phyloP scores from a whole-genome alignment of 257 asterid genomes.

The Solanum neorickii region DNA sequence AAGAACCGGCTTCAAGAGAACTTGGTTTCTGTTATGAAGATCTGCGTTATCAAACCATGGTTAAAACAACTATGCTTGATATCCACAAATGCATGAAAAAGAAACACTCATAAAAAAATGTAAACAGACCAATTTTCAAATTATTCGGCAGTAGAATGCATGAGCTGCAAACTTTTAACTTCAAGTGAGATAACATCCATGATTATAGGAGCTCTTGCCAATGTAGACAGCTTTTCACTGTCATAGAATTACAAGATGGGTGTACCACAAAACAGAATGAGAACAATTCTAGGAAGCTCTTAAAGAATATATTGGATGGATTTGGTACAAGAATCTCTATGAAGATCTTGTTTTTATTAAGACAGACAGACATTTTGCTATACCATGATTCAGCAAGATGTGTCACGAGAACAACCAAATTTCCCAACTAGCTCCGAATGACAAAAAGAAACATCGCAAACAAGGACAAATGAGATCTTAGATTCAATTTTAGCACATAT shows the following conservation, averaged over 20 bases:
- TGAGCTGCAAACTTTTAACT: not conserved
- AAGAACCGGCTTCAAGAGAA: slow-evolving; percentile 66
- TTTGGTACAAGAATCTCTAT: not conserved
- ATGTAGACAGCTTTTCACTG: not conserved
- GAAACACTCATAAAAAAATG: not conserved
- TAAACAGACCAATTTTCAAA: not conserved
- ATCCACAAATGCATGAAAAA: not conserved
- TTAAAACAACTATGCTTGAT: not conserved
- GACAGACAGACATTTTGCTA: not conserved
- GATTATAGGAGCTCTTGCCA: not conserved
- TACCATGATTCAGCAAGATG: not conserved
- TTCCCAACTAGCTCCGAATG: not conserved
- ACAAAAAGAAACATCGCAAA: no score
- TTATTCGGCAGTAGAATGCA: not conserved
- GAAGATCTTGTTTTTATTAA: not conserved
- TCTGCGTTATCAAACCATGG: slow-evolving; percentile 36
- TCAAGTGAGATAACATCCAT: not conserved
- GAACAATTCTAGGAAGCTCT: not conserved
- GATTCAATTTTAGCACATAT: not conserved
- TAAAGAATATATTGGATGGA: not conserved
- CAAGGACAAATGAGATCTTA: not conserved
- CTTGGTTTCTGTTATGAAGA: slow-evolving; percentile 68
- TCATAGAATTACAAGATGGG: not conserved
- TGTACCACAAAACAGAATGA: not conserved
- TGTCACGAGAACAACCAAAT: not conserved